Conservation (phyloP, 2,329 filamentous ascomycete genomes). For the Ascochyta viciae-villosae region DNA sequence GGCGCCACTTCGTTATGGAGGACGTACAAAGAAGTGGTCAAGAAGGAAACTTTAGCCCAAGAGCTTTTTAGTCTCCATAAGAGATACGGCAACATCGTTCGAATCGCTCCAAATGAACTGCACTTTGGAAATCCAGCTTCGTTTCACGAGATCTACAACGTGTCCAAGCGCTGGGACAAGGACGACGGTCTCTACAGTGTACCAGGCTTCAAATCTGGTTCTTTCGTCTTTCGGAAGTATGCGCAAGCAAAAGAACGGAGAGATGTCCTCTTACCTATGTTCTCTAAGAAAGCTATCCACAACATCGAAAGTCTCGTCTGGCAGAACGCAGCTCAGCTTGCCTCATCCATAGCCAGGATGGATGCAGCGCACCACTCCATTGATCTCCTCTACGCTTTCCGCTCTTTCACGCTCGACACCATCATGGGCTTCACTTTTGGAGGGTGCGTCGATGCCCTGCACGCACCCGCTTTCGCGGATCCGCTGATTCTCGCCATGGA, state of each 20-base stretch:
- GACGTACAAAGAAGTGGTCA: conserved; percentile 18
- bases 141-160: conserved; percentile 2
- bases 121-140: background rate
- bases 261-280: background rate
- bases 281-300: background rate
- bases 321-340: conserved; percentile 2
- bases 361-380: background rate
- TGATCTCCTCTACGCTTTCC: conserved; percentile 1
- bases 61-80: conserved; percentile 36
- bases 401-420: background rate
- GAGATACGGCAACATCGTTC: conserved; percentile 48
- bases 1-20: conserved; percentile 34
- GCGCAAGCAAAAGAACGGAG: background rate
- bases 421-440: conserved; percentile 1
- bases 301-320: conserved; percentile 5
- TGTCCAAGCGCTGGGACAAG: background rate
- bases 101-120: conserved; percentile 49
- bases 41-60: background rate
- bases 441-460: conserved; percentile 1
- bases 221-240: conserved; percentile 1
- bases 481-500: conserved; percentile 3
- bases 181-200: conserved; percentile 5
- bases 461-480: background rate
- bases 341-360: background rate
- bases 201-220: background rate